These are phyloP conservation scores for Penicillium turbatum DNA, from an alignment of 495 filamentous ascomycete species.

Conservation along the genomic window DNA sequence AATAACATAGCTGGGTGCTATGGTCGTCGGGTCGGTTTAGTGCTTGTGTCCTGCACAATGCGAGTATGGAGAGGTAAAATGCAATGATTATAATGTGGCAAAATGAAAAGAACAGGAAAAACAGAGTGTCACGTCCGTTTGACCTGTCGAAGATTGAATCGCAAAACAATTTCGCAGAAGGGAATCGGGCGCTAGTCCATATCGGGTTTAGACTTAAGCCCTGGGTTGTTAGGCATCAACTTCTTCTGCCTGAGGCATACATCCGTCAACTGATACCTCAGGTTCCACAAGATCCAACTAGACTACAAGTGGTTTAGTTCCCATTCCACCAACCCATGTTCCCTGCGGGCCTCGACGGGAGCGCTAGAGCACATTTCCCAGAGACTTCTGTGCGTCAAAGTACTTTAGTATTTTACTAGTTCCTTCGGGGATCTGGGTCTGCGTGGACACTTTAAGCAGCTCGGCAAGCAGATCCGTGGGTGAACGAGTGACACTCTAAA, in stretches of 20 bases:
- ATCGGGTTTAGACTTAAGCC: slow-evolving; percentile 8
- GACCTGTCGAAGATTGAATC: not conserved
- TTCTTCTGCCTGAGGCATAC: not conserved
- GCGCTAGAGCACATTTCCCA: slow-evolving; percentile 15
- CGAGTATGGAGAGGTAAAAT: not conserved
- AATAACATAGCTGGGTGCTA: slow-evolving; percentile 12
- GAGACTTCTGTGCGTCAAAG: slow-evolving; percentile 2
- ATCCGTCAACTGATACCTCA: not conserved
- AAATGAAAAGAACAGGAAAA: not conserved
- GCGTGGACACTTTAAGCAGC: not conserved
- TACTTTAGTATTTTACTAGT: slow-evolving; percentile 13
- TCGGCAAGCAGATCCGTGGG: slow-evolving; percentile 2
- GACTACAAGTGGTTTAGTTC: slow-evolving; percentile 18
- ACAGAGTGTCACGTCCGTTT: not conserved
- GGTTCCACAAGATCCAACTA: slow-evolving; percentile 4
- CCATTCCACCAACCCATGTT: slow-evolving; percentile 7
- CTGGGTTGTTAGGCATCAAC: slow-evolving; percentile 11
- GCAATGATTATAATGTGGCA: not conserved
- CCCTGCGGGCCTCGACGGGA: slow-evolving; percentile 10
- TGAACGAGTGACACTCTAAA: not conserved
- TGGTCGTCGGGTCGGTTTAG: not conserved
- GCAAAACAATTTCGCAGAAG: slow-evolving; percentile 10
- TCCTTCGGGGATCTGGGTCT: slow-evolving; percentile 15
- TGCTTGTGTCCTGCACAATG: slow-evolving; percentile 1
- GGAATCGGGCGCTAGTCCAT: not conserved